Evolutionary conservation across 1,284 basidiomycete genomes (phyloP), one percentile per base, ranked within the genome.

Genomic region (Ganoderma resinaceum): DNA sequence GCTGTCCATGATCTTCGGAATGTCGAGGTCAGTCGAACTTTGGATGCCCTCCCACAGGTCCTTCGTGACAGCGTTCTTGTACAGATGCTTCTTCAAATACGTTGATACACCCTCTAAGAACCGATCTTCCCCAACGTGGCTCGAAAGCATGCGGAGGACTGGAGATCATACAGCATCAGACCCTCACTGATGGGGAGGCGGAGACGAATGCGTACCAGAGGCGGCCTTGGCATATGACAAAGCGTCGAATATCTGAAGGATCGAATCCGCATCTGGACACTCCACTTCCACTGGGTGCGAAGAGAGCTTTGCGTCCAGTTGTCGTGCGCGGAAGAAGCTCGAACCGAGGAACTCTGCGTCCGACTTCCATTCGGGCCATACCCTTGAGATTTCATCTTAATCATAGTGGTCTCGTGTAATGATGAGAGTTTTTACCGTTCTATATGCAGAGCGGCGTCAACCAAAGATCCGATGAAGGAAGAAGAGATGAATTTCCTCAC

Each of bases 201-300:
- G 23, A 7, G 18, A 23, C 6, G 8, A 33, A 26, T 35, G n/a
- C 82, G 49, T 73, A 91, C 91, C 88, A 33, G 93, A 93, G 20
- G 91, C 95, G 55, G 94, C 95, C 81, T 97, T 97, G 31, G 91
- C 91, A 79, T 96, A 96, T 8, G 92, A 95, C 67, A 96, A 84
- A 8, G 87, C 85, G 77, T 97, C 95, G 78, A 97, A 96, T 66
- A 97, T 96, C 87, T 94, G 92, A 77, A 92, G 92, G 75, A 96
- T 93, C 77, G 93, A 89, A 76, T 94, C 91, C 16, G 94, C 92
- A 77, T 97, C 94, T 0, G 94, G 94, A 76, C 93, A 95, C 12
- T 93, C 92, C 23, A 98, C 95, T 80, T 99, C 96, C 76, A 99
- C 95, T 1, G 97, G 94, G 80, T 99, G 97, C 38, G 95, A 97